A percentile compares a stretch with the other conserved stretches of the same genome.
These are phyloP conservation scores for Vitellaria paradoxa DNA, from an alignment of 179 eudicot genomes.

Conservation along the genomic window DNA sequence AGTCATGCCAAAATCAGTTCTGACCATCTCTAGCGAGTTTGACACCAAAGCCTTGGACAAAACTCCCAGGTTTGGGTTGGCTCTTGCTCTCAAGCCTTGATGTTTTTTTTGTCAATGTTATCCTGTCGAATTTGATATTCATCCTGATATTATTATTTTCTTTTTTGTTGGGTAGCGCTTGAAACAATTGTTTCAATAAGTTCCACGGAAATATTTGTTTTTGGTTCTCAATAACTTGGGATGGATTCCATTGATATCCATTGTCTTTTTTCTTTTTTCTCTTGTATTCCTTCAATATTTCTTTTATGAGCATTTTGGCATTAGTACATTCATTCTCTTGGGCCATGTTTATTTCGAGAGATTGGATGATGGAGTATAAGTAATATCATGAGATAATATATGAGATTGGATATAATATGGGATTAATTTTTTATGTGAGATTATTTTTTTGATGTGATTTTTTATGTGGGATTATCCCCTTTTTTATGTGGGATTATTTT, in stretches of 20 bases:
- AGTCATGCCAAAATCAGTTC: constrained; percentile 67
- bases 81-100: constrained; percentile 86
- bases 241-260: constrained; percentile 16
- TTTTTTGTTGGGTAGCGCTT: constrained; percentile 12
- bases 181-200: constrained; percentile 40
- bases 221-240: constrained; percentile 27
- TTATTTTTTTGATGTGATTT: too few relatives aligned
- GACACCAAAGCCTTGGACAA: constrained; percentile 88
- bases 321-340: neutral
- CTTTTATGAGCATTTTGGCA: neutral
- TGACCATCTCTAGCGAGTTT: constrained; percentile 81
- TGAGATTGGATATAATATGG: too few relatives aligned
- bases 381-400: too few relatives aligned
- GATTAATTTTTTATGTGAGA: too few relatives aligned
- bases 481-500: too few relatives aligned
- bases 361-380: too few relatives aligned
- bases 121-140: neutral
- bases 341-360: too few relatives aligned
- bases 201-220: constrained; percentile 31
- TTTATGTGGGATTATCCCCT: too few relatives aligned
- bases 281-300: neutral
- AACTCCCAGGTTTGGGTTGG: constrained; percentile 82
- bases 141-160: neutral
- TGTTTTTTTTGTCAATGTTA: constrained; percentile 1
- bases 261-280: neutral